These are phyloP conservation scores for Coriaria nepalensis DNA, from an alignment of 306 rosid genomes.

Conservation along the genomic window DNA sequence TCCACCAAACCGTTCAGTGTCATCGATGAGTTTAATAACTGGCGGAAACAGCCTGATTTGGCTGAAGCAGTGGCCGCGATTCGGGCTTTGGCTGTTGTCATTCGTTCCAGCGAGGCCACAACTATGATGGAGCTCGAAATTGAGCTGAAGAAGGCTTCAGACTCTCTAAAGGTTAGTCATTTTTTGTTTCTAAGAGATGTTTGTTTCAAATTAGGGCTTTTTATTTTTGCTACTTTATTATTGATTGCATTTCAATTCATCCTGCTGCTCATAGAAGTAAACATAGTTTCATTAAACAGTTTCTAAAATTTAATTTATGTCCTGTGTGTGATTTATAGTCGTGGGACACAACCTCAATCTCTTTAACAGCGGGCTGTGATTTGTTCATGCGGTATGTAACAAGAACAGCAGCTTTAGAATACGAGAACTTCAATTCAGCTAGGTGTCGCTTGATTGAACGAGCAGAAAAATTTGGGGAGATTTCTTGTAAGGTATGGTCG, in stretches of 20 bases:
- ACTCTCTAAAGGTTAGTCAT: conserved; percentile 54
- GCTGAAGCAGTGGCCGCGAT: conserved; percentile 98
- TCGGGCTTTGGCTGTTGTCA: conserved; percentile 81
- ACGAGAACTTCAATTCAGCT: conserved; percentile 81
- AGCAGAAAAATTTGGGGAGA: conserved; percentile 95
- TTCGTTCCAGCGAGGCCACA: conserved; percentile 56
- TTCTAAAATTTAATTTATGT: not conserved
- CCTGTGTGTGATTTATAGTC: conserved; percentile 30
- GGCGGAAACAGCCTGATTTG: conserved; percentile 92
- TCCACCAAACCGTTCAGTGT: conserved; percentile 52
- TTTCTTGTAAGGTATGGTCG: conserved; percentile 57
- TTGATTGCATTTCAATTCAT: not conserved
- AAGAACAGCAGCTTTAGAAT: conserved; percentile 81
- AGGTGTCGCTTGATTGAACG: conserved; percentile 86
- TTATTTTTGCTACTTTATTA: not conserved
- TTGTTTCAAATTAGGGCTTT: no score
- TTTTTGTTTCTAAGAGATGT: not conserved
- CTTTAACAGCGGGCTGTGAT: conserved; percentile 90
- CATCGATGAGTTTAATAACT: conserved; percentile 58
- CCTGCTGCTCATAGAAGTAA: no score
- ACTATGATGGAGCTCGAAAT: conserved; percentile 94
- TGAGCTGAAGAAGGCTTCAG: conserved; percentile 90
- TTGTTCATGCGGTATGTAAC: conserved; percentile 83
- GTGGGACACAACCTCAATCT: conserved; percentile 82
- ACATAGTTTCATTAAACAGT: no score